Evolutionary conservation across 2,329 filamentous ascomycete species (phyloP).

Genomic region (Fusarium penzigii): DNA sequence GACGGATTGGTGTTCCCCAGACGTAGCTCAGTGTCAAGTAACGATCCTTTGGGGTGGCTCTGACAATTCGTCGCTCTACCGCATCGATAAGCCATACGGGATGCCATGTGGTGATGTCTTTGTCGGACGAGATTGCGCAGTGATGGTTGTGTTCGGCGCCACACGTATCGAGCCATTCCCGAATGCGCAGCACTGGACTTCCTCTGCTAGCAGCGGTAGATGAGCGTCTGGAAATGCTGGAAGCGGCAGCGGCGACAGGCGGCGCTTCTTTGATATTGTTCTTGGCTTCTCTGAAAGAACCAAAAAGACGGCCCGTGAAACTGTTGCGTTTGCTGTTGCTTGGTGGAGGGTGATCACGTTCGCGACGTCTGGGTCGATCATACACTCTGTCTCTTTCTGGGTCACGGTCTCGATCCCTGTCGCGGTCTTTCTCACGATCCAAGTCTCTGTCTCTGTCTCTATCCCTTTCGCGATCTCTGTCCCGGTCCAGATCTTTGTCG

Average conservation of each 20-base stretch:
- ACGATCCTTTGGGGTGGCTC: conserved; percentile 39
- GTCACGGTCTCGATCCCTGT: conserved; percentile 7
- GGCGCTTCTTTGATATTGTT: conserved; percentile 27
- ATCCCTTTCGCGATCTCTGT: not conserved
- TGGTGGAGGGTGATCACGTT: conserved; percentile 22
- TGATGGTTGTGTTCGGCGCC: conserved; percentile 44
- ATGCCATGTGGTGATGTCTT: conserved; percentile 36
- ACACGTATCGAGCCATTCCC: conserved; percentile 46
- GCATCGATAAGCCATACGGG: conserved; percentile 45
- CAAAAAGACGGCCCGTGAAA: conserved; percentile 42
- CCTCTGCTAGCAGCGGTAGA: conserved; percentile 34
- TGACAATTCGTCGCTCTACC: conserved; percentile 41
- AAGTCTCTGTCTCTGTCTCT: conserved; percentile 1
- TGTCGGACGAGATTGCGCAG: conserved; percentile 34
- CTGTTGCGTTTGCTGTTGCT: conserved; percentile 38
- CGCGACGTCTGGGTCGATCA: conserved; percentile 6
- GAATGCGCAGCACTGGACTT: conserved; percentile 41
- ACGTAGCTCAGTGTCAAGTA: conserved; percentile 51
- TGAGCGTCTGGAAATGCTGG: conserved; percentile 30
- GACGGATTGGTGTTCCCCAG: conserved; percentile 36
- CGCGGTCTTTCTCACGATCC: conserved; percentile 10
- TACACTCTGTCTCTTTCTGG: conserved; percentile 5
- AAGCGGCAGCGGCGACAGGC: conserved; percentile 18
- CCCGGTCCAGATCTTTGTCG: not conserved
- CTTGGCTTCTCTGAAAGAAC: conserved; percentile 36